Conservation (phyloP, 371 early-diverging fungal genomes). For the Mortierella sp. region DNA sequence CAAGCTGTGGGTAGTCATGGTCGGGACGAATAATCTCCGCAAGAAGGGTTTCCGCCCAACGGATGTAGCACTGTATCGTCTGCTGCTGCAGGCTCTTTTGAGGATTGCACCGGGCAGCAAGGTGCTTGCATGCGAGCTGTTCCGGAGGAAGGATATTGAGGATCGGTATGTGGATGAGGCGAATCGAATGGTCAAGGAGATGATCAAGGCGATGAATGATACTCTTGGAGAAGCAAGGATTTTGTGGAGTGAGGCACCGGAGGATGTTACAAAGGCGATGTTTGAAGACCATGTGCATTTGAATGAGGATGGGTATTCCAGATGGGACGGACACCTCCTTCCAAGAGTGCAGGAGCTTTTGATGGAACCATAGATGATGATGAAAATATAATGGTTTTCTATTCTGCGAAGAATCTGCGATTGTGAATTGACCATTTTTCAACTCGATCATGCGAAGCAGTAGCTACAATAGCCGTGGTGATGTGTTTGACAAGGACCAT, state of each 20-base stretch:
- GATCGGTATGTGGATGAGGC: slow-evolving; percentile 12
- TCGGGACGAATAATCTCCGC: slow-evolving; percentile 28
- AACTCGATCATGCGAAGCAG: no score
- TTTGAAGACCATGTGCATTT: slow-evolving; percentile 28
- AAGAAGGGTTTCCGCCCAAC: slow-evolving; percentile 26
- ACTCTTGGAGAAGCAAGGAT: slow-evolving; percentile 3
- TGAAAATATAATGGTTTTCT: no score
- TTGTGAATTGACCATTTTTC: no score
- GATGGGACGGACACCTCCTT: not conserved
- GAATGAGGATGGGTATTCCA: slow-evolving; percentile 1
- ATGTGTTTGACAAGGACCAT: no score
- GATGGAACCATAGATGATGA: no score
- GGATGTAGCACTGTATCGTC: slow-evolving; percentile 14
- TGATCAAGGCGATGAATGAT: slow-evolving; percentile 15
- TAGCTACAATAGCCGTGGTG: no score
- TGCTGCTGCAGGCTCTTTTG: slow-evolving; percentile 23
- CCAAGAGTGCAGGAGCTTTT: not conserved
- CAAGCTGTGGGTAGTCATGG: slow-evolving; percentile 28
- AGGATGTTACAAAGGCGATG: not conserved
- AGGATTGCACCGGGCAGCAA: not conserved
- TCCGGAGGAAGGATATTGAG: slow-evolving; percentile 20
- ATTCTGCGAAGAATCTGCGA: no score
- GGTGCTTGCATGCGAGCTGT: slow-evolving; percentile 19
- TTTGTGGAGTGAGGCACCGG: slow-evolving; percentile 10
- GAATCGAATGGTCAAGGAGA: not conserved